Evolutionary conservation across 2,329 filamentous ascomycete species (phyloP), one percentile per base, ranked within the genome.

Genomic region (Lanzia echinophila): DNA sequence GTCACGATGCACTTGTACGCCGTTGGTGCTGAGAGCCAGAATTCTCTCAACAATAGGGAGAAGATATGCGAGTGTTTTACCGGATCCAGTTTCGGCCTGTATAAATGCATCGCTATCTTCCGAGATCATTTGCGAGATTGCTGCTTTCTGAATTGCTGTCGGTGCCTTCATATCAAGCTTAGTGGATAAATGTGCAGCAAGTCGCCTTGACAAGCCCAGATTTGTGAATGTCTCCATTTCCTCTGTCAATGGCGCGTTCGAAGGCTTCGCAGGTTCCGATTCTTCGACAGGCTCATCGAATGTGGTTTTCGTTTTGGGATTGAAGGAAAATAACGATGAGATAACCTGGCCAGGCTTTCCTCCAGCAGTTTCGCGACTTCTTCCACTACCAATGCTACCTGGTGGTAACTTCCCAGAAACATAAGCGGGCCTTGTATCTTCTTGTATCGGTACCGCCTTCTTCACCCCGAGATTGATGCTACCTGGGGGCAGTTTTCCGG

Each of bases 41-140:
- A 99, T 86, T 22, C 90, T 81, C 68, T 99, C 89, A 20, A 99
- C 84, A 45, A 99, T 87, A 1, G 94, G 94, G 6, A 99, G 74
- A 4, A 99, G 78, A 68, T 99, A 99, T n/a, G 94, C 89, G 56
- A 99, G 73, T 0, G 94, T 99, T 73, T 99, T 99, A 72, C 94
- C 94, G 0, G 94, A 99, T 62, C 94, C 94, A 0, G 94, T 99
- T 72, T 99, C 87, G 2, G 94, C 95, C 69, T 97, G 94, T 33
- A 99, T 86, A 65, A 99, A 99, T 2, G 91, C 91, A 73, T 99
- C 94, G 44, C 82, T 84, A 63, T 95, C 87, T 50, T 87, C 85
- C 41, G 84, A 84, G 43, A 95, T 72, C 57, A 99, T 73, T 63
- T 94, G 85, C 41, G 87, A 79, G 38, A 99, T 85, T 1, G 92